Base-by-base conservation (phyloP, 2,329 filamentous ascomycete species). In the Epicoccum nigrum region DNA sequence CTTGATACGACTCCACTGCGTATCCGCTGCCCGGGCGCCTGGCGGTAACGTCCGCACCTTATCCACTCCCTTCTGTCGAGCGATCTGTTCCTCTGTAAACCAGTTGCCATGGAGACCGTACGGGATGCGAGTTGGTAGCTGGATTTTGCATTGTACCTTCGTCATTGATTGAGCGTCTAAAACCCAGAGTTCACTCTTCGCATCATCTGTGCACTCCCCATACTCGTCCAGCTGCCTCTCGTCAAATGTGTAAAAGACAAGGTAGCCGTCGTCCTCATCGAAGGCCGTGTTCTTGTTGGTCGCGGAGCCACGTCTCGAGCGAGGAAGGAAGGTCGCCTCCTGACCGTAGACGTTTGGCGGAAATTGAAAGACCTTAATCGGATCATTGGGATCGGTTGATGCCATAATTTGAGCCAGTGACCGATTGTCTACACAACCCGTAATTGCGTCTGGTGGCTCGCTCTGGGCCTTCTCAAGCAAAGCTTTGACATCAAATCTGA, bases 221-320 rank as follows among this genome's bases (percentile, higher is more conserved):
- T 71, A 48, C 1, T 70, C 64, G n/a, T 84, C 77, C 0, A 89
- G 73, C 63, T 89, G 86, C 1, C 77, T 76, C 60, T 89, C 87
- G 55, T 90, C 84, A 55, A 90, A 90, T 1, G 86, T 85, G 57
- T 88, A 89, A 37, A 83, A 86, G 4, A 90, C 72, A 0, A 89
- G 73, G 71, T 81, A 89, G 0, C 87, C 87, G 56, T 86, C 84
- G 58, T 89, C 86, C 65, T 90, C 87, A 2, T 42, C 31, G 8
- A 50, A 40, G 13, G 38, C 46, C 1, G 33, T 51, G 6, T 50
- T 48, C 7, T 44, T 34, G 38, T 33, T 47, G 4, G 23, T 27
- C 32, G 35, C 34, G 11, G 25, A 49, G 19, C 39, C 33, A 9
- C 43, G 34, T 6, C 43, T 71, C 20, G 44, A 17, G 13, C 62